Evolutionary conservation across 352 stramenopile genomes (phyloP), one percentile per base, ranked within the genome.

Genomic region (Pythium scleroteichum): DNA sequence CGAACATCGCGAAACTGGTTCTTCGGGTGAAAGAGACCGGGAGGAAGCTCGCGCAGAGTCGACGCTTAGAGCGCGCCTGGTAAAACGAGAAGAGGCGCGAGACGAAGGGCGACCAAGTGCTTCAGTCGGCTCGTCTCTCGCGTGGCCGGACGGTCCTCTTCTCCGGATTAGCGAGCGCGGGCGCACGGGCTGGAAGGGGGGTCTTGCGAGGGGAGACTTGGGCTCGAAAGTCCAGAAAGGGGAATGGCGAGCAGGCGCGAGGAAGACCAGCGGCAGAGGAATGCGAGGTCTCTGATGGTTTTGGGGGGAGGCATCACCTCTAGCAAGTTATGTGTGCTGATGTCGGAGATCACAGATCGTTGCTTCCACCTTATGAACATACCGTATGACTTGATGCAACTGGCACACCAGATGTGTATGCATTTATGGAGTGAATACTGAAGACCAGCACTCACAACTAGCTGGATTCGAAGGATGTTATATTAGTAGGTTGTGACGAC

Each of bases 11-110:
- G 57, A 53, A 53, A 64, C 12, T 71, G 66, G 63, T 74, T 69
- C 59, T 77, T 77, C 52, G 69, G 69, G 68, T 74, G 53, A 53
- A 72, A 77, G 53, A 77, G 60, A 64, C 66, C 66, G 61, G 62
- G 64, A 45, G 69, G 62, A 48, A 66, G 69, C 54, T 74, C 38
- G 59, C 44, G 69, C 69, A 77, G 69, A 70, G 54, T 77, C 64
- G 40, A 33, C 29, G 52, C 59, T 56, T 40, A 40, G 38, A 49
- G 62, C 66, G 63, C 66, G 63, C 66, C 77, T 73, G 66, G 40
- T 56, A 63, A 72, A 75, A 63, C 51, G 63, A 77, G 70, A 78
- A 68, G 66, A 76, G 74, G 73, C 58, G 64, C 58, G 52, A 62
- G 47, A 53, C 53, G 48, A 54, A 45, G 35, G 45, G 53, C 42